A percentile compares a stretch with the other conserved stretches of the same genome.
These are phyloP conservation scores for Nakazawaea anatomiae DNA, from an alignment of 805 yeast species.

Conservation along the genomic window DNA sequence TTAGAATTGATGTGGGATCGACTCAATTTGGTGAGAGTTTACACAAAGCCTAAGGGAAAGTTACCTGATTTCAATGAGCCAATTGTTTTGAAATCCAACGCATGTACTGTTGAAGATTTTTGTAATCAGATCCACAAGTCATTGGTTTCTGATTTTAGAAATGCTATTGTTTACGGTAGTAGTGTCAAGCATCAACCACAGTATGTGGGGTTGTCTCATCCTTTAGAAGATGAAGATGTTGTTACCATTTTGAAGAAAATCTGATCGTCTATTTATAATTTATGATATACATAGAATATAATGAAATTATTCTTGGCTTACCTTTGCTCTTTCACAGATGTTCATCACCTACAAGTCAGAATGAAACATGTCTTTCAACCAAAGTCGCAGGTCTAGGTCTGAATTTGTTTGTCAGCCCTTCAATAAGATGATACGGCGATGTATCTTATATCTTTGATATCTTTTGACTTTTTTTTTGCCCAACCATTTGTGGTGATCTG, in stretches of 20 bases:
- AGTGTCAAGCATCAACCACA: slow-evolving; percentile 98
- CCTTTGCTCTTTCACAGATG: no score
- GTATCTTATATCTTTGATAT: no score
- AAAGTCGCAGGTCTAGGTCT: background rate
- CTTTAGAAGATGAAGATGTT: slow-evolving; percentile 91
- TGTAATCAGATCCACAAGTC: slow-evolving; percentile 96
- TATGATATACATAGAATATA: background rate
- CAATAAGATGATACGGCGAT: no score
- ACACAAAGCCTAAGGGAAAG: slow-evolving; percentile 94
- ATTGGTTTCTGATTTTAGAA: slow-evolving; percentile 87
- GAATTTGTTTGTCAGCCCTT: background rate
- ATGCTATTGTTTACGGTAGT: slow-evolving; percentile 88
- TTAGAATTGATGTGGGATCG: slow-evolving; percentile 94
- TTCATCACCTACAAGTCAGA: no score
- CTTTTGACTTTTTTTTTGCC: no score
- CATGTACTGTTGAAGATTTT: slow-evolving; percentile 88
- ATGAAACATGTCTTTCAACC: background rate
- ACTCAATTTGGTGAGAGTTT: slow-evolving; percentile 86
- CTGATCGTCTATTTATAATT: background rate
- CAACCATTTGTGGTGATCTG: no score
- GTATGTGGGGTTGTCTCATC: slow-evolving; percentile 83
- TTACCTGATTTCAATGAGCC: slow-evolving; percentile 95
- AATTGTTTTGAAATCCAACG: slow-evolving; percentile 78
- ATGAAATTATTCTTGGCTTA: slow-evolving; percentile 1
- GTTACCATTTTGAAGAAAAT: slow-evolving; percentile 84